Evolutionary conservation across 768 basidiomycete genomes (phyloP), one percentile per base, ranked within the genome.

Genomic region (Crepidotus variabilis): DNA sequence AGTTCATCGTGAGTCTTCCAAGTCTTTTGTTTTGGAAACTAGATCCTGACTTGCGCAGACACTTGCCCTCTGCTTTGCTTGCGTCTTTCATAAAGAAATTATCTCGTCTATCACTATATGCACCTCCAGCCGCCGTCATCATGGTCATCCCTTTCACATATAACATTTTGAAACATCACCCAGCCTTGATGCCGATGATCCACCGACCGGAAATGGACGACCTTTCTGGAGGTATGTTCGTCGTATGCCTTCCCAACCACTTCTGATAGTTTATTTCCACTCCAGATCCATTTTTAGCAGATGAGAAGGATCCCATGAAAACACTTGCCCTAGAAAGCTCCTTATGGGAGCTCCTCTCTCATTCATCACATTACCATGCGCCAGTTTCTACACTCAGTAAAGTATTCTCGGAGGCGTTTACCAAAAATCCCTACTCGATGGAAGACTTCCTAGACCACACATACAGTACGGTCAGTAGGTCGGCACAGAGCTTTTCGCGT

Each of bases 371-470:
- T 70, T 98, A 98, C 67, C 86, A 94, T 58, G 75, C 90, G 1
- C 82, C 85, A 0, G 88, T 96, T n/a, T 85, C 91, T n/a, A 92
- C 92, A 0, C 70, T 98, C 47, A 86, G 85, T 24, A 87, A 87
- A 65, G 87, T 99, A 54, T 92, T 97, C 62, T 79, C 79, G 11
- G 94, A 95, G 67, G 87, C 90, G 4, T 97, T 99, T 72, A 98
- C 93, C n/a, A 98, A 96, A 66, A 92, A 88, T 16, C 79, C 78
- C 34, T 98, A 94, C 70, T 76, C 84, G 13, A 83, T 97, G 84
- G 96, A 98, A 62, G 96, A 98, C 67, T 99, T 98, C 70, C 70
- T 98, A 67, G 97, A 98, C 69, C 96, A 98, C 67, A 90, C 90
- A 2, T 94, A 92, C 64, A 81, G 78, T 36, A 92, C 92, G 61